Conservation (phyloP, 139 green algal genomes). For the Micractinium conductrix region DNA sequence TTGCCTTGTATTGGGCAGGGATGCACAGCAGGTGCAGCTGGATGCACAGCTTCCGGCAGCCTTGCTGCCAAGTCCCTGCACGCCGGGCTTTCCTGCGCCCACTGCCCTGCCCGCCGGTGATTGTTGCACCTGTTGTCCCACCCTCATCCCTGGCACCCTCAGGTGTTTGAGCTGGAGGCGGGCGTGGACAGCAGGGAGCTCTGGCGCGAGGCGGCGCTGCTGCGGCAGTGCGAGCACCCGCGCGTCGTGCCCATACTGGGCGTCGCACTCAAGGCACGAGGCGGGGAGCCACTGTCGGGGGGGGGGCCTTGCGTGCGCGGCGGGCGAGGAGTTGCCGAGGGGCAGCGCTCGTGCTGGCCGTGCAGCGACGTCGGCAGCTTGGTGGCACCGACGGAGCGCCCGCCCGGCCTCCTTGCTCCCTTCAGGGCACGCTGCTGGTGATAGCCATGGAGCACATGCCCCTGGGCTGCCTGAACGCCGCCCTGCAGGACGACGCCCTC, state of each 20-base stretch:
- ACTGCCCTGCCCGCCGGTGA: background rate
- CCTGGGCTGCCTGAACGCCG: background rate
- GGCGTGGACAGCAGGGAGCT: background rate
- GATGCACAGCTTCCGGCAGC: background rate
- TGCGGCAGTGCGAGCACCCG: background rate
- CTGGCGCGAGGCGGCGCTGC: constrained; percentile 1
- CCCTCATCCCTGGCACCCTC: background rate
- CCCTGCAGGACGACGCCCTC: background rate
- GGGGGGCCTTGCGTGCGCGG: background rate
- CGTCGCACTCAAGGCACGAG: background rate
- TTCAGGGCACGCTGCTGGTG: background rate
- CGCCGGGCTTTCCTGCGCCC: too few relatives aligned
- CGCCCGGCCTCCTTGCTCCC: background rate
- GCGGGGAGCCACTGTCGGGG: background rate
- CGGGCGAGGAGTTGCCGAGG: too few relatives aligned
- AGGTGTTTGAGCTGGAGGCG: constrained; percentile 11
- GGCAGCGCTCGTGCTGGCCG: background rate
- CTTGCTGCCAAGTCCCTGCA: background rate
- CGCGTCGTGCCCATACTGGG: constrained; percentile 5
- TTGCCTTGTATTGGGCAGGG: background rate
- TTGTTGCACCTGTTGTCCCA: background rate
- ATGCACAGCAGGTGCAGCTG: background rate
- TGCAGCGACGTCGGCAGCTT: background rate
- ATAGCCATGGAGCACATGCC: background rate
- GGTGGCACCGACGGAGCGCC: too few relatives aligned